These are phyloP conservation scores for Alternaria sp. DNA, from an alignment of 2,329 filamentous ascomycete species.

Conservation along the genomic window DNA sequence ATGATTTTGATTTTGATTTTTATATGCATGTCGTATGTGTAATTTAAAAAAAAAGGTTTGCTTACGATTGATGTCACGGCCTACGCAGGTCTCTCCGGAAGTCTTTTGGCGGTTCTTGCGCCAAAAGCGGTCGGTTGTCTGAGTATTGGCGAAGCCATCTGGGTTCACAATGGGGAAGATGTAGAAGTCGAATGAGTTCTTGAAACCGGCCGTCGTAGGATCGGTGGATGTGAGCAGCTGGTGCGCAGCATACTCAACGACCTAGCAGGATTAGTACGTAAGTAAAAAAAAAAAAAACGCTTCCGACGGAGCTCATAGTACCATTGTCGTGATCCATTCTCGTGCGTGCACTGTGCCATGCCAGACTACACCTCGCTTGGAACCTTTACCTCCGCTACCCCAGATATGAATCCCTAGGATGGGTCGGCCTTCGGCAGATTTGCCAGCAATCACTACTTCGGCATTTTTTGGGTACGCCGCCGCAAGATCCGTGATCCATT, in stretches of 20 bases:
- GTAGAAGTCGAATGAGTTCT: constrained; percentile 72
- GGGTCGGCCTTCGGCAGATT: constrained; percentile 49
- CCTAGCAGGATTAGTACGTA: constrained; percentile 21
- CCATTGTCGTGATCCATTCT: constrained; percentile 51
- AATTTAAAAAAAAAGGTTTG: not conserved
- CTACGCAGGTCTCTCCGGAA: constrained; percentile 43
- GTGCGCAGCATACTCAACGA: constrained; percentile 50
- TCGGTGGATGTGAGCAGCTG: constrained; percentile 48
- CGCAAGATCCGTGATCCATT: constrained; percentile 48
- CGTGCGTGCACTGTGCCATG: constrained; percentile 52
- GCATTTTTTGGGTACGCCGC: constrained; percentile 48
- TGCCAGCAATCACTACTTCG: constrained; percentile 48
- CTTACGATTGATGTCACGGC: constrained; percentile 50
- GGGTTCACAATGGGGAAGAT: constrained; percentile 58
- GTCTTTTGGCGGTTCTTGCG: constrained; percentile 51
- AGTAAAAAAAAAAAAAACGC: too few relatives aligned
- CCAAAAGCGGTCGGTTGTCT: constrained; percentile 52
- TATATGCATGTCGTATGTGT: not conserved
- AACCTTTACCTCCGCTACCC: constrained; percentile 50
- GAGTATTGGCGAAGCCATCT: constrained; percentile 52
- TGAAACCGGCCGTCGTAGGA: constrained; percentile 50
- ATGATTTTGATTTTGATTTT: not conserved
- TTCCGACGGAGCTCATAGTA: not conserved
- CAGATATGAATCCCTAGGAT: constrained; percentile 53
- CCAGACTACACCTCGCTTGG: constrained; percentile 49